Percentiles rank a stretch among this genome's conserved stretches.
Conservation (phyloP, 352 stramenopile species). For the Phytophthora pinifolia region DNA sequence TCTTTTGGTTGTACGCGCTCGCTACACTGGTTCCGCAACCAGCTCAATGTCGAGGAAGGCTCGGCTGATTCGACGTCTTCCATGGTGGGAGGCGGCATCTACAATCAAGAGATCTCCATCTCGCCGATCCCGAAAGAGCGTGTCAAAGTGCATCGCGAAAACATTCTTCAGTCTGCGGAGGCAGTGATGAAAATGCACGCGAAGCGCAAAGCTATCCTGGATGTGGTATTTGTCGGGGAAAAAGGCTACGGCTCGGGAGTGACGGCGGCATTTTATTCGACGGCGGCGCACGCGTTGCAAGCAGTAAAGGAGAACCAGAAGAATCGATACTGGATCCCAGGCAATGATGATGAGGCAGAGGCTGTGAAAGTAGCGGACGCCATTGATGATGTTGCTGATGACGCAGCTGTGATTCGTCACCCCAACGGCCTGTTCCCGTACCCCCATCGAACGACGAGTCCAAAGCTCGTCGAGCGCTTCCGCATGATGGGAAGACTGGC, state of each 20-base stretch:
- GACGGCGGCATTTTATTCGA: constrained; percentile 85
- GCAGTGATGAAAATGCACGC: constrained; percentile 86
- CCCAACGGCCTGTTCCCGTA: constrained; percentile 80
- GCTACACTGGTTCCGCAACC: constrained; percentile 79
- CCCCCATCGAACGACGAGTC: constrained; percentile 34
- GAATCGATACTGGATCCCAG: constrained; percentile 59
- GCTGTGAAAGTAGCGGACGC: constrained; percentile 10
- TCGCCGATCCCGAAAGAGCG: constrained; percentile 84
- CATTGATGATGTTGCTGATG: constrained; percentile 19
- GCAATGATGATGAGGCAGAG: constrained; percentile 42
- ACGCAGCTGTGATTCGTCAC: constrained; percentile 65
- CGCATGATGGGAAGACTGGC: constrained; percentile 80
- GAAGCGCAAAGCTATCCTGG: constrained; percentile 80
- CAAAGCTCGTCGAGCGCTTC: constrained; percentile 66
- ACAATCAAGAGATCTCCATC: constrained; percentile 83
- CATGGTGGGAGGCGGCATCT: constrained; percentile 41
- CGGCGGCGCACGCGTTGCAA: constrained; percentile 68
- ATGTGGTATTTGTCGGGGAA: constrained; percentile 85
- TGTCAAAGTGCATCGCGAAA: constrained; percentile 78
- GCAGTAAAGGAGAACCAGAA: constrained; percentile 46
- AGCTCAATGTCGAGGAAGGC: constrained; percentile 57
- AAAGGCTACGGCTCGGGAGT: constrained; percentile 86
- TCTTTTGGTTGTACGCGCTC: constrained; percentile 81
- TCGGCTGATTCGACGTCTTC: constrained; percentile 19
- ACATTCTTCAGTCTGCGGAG: constrained; percentile 75